Evolutionary conservation across 2,329 filamentous ascomycete genomes (phyloP).

Genomic region (Sphaerulina vaccinii): DNA sequence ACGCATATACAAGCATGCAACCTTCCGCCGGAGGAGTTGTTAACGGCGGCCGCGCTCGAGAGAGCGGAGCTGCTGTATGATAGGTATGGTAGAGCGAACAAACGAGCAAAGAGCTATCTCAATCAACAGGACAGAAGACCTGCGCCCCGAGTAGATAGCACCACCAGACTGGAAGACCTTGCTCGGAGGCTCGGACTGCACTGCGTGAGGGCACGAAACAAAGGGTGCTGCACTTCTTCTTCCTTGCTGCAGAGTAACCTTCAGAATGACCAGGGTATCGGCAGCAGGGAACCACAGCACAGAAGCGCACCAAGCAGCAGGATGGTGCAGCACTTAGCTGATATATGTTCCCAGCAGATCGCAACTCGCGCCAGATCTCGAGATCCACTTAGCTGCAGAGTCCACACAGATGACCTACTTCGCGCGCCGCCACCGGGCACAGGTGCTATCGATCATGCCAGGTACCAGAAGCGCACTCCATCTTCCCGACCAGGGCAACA

Average conservation of each 20-base stretch:
- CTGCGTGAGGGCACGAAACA: conserved; percentile 29
- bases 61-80: conserved; percentile 5
- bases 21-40: conserved; percentile 13
- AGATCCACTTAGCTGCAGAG: conserved; percentile 17
- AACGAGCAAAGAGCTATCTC: conserved; percentile 9
- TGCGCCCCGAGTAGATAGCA: conserved; percentile 16
- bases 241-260: conserved; percentile 39
- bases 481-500: conserved; percentile 17
- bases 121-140: conserved; percentile 16
- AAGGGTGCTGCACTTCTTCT: conserved; percentile 31
- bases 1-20: conserved; percentile 25
- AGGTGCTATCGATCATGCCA: conserved; percentile 27
- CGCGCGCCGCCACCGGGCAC: conserved; percentile 24
- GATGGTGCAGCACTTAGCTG: conserved; percentile 17
- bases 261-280: conserved; percentile 20
- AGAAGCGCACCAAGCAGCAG: conserved; percentile 19
- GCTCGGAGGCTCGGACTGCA: conserved; percentile 34
- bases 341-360: conserved; percentile 27
- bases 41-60: background rate
- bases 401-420: conserved; percentile 21
- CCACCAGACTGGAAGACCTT: conserved; percentile 25
- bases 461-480: conserved; percentile 24
- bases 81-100: conserved; percentile 1
- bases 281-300: conserved; percentile 22
- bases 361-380: conserved; percentile 20